A percentile compares a stretch with the other conserved stretches of the same genome.
phyloP scores from a whole-genome alignment of 192 early-diverging fungal genomes.

The Gamsiella multidivaricata region DNA sequence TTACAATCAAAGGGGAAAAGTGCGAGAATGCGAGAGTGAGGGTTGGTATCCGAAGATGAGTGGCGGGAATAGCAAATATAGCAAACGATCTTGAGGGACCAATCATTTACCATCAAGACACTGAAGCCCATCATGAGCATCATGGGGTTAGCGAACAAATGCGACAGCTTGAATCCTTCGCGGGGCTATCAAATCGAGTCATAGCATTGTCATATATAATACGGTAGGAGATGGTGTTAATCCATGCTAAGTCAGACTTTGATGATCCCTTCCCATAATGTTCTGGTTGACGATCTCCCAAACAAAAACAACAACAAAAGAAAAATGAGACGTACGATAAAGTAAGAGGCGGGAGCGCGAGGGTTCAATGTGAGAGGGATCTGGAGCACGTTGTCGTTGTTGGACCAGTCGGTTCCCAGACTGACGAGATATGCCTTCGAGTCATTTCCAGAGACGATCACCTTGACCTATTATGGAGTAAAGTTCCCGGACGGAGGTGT shows the following conservation, averaged over 20 bases:
- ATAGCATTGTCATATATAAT: not conserved
- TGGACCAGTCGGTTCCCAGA: conserved; percentile 60
- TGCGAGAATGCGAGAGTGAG: not conserved
- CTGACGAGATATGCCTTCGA: conserved; percentile 53
- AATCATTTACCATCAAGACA: conserved; percentile 51
- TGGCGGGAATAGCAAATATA: no score
- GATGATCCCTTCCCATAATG: no score
- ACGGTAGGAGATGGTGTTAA: not conserved
- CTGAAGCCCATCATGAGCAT: conserved; percentile 70
- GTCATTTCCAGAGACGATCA: conserved; percentile 55
- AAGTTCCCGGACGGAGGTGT: not conserved
- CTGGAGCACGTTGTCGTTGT: conserved; percentile 52
- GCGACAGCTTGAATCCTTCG: conserved; percentile 63
- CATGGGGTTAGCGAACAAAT: conserved; percentile 68
- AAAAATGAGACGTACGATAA: conserved; percentile 55
- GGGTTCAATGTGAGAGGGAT: conserved; percentile 61
- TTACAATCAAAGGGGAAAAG: not conserved
- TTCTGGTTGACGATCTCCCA: no score
- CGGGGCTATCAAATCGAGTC: conserved; percentile 56
- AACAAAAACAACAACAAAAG: not conserved
- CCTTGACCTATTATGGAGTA: conserved; percentile 53
- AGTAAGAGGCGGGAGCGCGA: conserved; percentile 57
- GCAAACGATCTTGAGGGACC: no score
- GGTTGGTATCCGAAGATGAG: not conserved
- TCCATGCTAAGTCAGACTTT: no score